These are phyloP conservation scores for Vigna reflexopilosa DNA, from an alignment of 306 rosid genomes.

Conservation along the genomic window DNA sequence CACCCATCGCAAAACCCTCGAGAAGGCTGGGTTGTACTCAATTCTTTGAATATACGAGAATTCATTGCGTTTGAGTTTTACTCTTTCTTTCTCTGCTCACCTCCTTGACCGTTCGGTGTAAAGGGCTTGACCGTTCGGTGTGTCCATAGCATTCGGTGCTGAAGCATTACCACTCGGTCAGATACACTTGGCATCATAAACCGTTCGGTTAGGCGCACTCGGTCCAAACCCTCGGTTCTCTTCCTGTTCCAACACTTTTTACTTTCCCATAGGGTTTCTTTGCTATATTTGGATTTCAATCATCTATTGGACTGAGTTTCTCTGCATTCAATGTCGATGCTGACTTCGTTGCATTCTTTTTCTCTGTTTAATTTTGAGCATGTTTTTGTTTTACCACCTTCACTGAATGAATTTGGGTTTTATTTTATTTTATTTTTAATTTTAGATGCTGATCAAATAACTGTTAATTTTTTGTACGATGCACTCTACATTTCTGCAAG, in stretches of 20 bases:
- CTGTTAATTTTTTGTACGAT: neutral
- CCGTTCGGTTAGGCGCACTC: no score
- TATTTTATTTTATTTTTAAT: neutral
- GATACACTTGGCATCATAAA: no score
- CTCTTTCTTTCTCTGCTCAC: no score
- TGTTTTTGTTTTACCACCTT: neutral
- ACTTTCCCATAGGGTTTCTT: constrained; percentile 22
- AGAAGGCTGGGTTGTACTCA: no score
- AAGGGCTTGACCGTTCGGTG: no score
- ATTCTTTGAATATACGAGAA: no score
- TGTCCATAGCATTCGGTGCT: no score
- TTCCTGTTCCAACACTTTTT: neutral
- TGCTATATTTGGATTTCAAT: constrained; percentile 1
- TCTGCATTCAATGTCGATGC: neutral
- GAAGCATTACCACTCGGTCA: no score
- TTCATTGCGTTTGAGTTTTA: no score
- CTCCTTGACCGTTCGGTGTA: no score
- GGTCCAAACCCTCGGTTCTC: no score
- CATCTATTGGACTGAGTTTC: neutral
- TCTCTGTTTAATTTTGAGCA: neutral
- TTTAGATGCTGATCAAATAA: neutral
- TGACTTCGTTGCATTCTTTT: constrained; percentile 3
- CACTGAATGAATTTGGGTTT: neutral
- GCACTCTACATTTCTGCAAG: neutral
- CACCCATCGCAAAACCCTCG: no score